These are phyloP conservation scores for Stachybotrys chartarum DNA, from an alignment of 2,329 filamentous ascomycete species.

Conservation along the genomic window DNA sequence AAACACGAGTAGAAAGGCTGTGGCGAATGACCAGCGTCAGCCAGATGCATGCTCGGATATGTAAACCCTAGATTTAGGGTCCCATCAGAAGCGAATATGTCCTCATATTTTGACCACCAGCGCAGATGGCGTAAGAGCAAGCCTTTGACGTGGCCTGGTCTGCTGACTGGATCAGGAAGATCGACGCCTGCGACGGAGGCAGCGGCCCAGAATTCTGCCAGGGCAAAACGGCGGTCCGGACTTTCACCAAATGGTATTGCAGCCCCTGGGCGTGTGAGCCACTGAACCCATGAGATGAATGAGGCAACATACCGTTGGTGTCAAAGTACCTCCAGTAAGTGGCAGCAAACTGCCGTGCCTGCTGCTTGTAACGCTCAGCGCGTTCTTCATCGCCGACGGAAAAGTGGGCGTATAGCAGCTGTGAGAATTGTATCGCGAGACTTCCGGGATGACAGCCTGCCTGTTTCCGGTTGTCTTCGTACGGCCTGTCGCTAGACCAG, in stretches of 20 bases:
- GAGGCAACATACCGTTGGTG: constrained; percentile 24
- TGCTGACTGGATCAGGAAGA: constrained; percentile 24
- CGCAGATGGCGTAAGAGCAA: constrained; percentile 41
- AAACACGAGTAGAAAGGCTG: constrained; percentile 49
- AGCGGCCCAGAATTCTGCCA: constrained; percentile 39
- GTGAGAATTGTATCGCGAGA: constrained; percentile 43
- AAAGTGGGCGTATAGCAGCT: constrained; percentile 36
- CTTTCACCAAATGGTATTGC: constrained; percentile 43
- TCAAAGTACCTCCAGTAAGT: constrained; percentile 42
- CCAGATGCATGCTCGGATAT: constrained; percentile 42
- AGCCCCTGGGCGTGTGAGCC: constrained; percentile 24
- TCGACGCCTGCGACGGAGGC: constrained; percentile 30
- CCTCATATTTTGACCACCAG: constrained; percentile 33
- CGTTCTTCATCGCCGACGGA: constrained; percentile 31
- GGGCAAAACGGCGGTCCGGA: constrained; percentile 42
- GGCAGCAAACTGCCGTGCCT: constrained; percentile 30
- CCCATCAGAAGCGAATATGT: constrained; percentile 40
- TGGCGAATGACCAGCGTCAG: constrained; percentile 48
- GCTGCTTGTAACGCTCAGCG: constrained; percentile 23
- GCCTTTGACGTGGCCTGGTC: constrained; percentile 34
- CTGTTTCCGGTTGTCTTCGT: constrained; percentile 25
- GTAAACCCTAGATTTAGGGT: constrained; percentile 35
- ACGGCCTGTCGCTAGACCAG: constrained; percentile 38
- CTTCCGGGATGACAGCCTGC: constrained; percentile 45
- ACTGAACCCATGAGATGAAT: background rate